These are phyloP conservation scores for Pythium oligandrum DNA, from an alignment of 352 stramenopile species.

Conservation along the genomic window DNA sequence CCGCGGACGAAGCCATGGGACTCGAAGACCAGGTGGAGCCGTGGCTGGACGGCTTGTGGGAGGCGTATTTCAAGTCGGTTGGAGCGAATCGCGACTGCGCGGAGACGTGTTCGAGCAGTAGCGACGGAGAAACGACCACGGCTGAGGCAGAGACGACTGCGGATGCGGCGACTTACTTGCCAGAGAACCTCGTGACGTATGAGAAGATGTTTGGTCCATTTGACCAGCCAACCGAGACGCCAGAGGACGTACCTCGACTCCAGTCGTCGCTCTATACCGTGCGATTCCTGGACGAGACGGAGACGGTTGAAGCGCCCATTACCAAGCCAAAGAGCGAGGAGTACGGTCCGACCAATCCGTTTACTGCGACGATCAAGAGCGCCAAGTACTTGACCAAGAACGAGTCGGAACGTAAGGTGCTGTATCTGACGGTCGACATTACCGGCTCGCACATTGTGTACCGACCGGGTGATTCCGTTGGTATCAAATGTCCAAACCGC, in stretches of 20 bases:
- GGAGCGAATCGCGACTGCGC: slow-evolving; percentile 9
- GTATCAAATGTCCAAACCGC: slow-evolving; percentile 80
- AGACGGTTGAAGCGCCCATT: neutral
- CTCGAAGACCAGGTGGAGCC: slow-evolving; percentile 94
- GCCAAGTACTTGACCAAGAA: slow-evolving; percentile 48
- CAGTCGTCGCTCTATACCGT: slow-evolving; percentile 46
- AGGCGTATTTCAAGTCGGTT: slow-evolving; percentile 35
- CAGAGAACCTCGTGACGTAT: slow-evolving; percentile 45
- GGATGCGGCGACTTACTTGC: slow-evolving; percentile 13
- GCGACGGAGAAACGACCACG: slow-evolving; percentile 9
- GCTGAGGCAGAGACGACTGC: neutral
- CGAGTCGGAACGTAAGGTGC: slow-evolving; percentile 49
- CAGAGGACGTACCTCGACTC: slow-evolving; percentile 50
- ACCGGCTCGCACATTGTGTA: slow-evolving; percentile 51
- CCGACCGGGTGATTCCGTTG: slow-evolving; percentile 80
- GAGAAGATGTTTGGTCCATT: slow-evolving; percentile 55
- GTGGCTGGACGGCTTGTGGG: slow-evolving; percentile 73
- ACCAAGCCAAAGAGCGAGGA: slow-evolving; percentile 17
- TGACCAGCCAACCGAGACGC: slow-evolving; percentile 22
- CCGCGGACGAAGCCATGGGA: slow-evolving; percentile 92
- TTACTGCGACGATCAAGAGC: slow-evolving; percentile 31
- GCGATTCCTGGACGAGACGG: slow-evolving; percentile 25
- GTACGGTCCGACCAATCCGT: slow-evolving; percentile 44
- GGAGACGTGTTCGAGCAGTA: slow-evolving; percentile 23
- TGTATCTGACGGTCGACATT: slow-evolving; percentile 47